Evolutionary conservation across 371 early-diverging fungal genomes (phyloP).

Genomic region (Mortierella sp.): DNA sequence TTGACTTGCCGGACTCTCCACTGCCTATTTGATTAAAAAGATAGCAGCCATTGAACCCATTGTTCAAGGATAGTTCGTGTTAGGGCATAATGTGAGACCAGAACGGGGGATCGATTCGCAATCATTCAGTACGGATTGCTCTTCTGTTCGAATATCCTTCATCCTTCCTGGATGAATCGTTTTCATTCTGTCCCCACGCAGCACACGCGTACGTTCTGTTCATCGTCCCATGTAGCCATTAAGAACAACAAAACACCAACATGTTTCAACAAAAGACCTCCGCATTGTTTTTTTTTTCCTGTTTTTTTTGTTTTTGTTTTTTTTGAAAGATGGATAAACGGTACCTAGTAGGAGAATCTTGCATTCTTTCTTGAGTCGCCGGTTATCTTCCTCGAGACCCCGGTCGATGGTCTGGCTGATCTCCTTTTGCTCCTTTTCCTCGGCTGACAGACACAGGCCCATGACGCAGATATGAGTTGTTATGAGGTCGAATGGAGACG

Average conservation of each 20-base stretch:
- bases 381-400: slow-evolving; percentile 67
- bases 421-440: slow-evolving; percentile 67
- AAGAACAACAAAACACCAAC: no score
- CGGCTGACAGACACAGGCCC: slow-evolving; percentile 75
- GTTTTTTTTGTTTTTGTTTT: no score
- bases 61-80: no score
- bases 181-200: no score
- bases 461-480: slow-evolving; percentile 50
- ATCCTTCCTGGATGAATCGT: no score
- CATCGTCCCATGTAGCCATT: no score
- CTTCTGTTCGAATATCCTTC: no score
- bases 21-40: slow-evolving; percentile 64
- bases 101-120: no score
- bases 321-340: not conserved
- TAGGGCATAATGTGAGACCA: no score
- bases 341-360: slow-evolving; percentile 80
- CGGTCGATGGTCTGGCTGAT: slow-evolving; percentile 71
- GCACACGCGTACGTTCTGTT: no score
- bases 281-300: not conserved
- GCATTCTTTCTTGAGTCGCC: slow-evolving; percentile 69
- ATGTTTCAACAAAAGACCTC: not conserved
- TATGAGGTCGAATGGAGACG: not conserved
- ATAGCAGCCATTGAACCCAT: slow-evolving; percentile 1
- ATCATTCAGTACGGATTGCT: no score
- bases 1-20: slow-evolving; percentile 93